Percentiles rank a stretch among this genome's conserved stretches.
Conservation (phyloP, 2,329 filamentous ascomycete genomes). For the Hypoxylon sp. region DNA sequence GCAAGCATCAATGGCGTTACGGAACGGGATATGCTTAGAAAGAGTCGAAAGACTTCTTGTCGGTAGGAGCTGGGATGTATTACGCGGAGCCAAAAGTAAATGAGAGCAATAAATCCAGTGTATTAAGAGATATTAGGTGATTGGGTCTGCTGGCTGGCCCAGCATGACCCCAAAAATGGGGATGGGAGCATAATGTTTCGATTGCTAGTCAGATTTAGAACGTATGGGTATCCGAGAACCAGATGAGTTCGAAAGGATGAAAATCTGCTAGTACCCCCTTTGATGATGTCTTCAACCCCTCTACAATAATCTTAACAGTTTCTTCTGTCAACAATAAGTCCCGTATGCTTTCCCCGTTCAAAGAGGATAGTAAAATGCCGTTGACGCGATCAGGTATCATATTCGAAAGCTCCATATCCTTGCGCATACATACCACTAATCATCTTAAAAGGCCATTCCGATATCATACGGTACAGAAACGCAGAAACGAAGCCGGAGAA, state of each 20-base stretch:
- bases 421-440: neutral
- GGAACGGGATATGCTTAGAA: neutral
- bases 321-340: neutral
- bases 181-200: neutral
- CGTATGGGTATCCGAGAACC: neutral
- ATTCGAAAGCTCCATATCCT: neutral
- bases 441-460: neutral
- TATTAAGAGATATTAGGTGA: neutral
- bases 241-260: neutral
- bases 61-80: neutral
- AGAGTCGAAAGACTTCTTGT: neutral
- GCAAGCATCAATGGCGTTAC: slow-evolving; percentile 1
- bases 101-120: neutral
- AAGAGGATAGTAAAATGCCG: neutral
- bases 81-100: neutral
- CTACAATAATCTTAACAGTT: too few relatives aligned
- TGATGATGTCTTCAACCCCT: neutral
- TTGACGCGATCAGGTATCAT: neutral
- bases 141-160: neutral
- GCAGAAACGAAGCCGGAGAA: neutral
- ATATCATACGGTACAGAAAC: neutral
- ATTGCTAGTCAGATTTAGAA: neutral
- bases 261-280: neutral
- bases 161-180: neutral
- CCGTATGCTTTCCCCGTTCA: neutral